A percentile compares a stretch with the other conserved stretches of the same genome.
Evolutionary conservation across 1,284 basidiomycete species (phyloP).

Genomic region (Microbotryum intermedium): DNA sequence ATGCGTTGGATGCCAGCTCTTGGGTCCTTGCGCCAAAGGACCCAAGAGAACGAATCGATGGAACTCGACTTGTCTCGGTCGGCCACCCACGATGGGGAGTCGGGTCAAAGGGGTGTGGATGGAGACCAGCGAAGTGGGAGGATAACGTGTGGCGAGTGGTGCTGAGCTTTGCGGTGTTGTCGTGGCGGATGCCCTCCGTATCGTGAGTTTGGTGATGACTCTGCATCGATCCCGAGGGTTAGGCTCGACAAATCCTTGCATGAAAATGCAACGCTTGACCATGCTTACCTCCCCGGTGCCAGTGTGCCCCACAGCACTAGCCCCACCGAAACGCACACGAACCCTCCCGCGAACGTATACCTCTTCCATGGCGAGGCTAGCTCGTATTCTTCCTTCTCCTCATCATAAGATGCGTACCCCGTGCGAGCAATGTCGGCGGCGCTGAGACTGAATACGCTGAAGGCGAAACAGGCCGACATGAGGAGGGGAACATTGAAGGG

Average conservation of each 20-base stretch:
- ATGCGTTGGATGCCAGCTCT: slow-evolving; percentile 18
- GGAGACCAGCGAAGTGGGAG: slow-evolving; percentile 14
- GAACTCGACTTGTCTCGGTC: slow-evolving; percentile 10
- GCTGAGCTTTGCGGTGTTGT: not conserved
- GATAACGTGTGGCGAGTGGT: slow-evolving; percentile 6
- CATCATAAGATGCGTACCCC: slow-evolving; percentile 16
- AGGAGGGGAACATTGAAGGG: slow-evolving; percentile 22
- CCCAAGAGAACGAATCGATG: slow-evolving; percentile 15
- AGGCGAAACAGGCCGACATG: slow-evolving; percentile 13
- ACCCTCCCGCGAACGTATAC: slow-evolving; percentile 12
- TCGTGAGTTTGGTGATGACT: slow-evolving; percentile 16
- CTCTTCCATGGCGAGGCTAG: slow-evolving; percentile 21
- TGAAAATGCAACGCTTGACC: not conserved
- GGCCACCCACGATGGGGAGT: not conserved
- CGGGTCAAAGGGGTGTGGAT: slow-evolving; percentile 17
- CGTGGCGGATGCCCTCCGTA: slow-evolving; percentile 10
- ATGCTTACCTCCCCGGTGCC: slow-evolving; percentile 12
- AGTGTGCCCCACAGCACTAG: slow-evolving; percentile 11
- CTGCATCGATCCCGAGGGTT: not conserved
- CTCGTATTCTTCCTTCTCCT: slow-evolving; percentile 20
- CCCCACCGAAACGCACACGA: slow-evolving; percentile 2
- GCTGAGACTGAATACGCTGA: slow-evolving; percentile 16
- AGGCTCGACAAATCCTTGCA: not conserved
- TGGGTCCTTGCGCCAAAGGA: slow-evolving; percentile 6
- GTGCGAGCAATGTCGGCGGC: slow-evolving; percentile 20